These are phyloP conservation scores for Fusarium pseudocircinatum DNA, from an alignment of 2,329 filamentous ascomycete species.

Conservation along the genomic window DNA sequence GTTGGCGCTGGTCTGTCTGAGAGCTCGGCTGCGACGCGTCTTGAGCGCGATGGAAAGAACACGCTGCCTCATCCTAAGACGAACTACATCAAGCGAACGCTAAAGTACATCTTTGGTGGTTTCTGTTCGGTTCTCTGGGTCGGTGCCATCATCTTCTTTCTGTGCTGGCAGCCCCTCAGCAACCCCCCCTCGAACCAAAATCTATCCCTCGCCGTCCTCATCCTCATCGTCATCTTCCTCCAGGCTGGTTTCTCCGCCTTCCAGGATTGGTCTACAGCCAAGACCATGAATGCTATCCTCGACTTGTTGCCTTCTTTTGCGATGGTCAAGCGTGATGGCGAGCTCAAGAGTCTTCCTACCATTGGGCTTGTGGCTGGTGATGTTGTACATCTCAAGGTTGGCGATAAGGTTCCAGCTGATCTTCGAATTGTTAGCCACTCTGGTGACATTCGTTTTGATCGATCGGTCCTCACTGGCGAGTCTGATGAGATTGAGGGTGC, in stretches of 20 bases:
- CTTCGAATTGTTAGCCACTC: slow-evolving; percentile 54
- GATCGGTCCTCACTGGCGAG: slow-evolving; percentile 55
- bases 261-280: slow-evolving; percentile 58
- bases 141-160: slow-evolving; percentile 58
- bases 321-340: slow-evolving; percentile 56
- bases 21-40: slow-evolving; percentile 45
- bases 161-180: slow-evolving; percentile 59
- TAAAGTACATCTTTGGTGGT: slow-evolving; percentile 57
- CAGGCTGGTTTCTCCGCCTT: slow-evolving; percentile 59
- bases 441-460: slow-evolving; percentile 55
- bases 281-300: slow-evolving; percentile 59
- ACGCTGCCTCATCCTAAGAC: slow-evolving; percentile 53
- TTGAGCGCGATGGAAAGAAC: slow-evolving; percentile 55
- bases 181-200: slow-evolving; percentile 55
- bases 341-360: slow-evolving; percentile 52
- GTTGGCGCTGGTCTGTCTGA: slow-evolving; percentile 49
- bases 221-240: slow-evolving; percentile 58
- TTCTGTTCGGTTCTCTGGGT: slow-evolving; percentile 60
- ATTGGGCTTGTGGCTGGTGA: slow-evolving; percentile 58
- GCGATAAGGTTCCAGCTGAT: slow-evolving; percentile 60
- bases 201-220: slow-evolving; percentile 56
- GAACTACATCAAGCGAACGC: slow-evolving; percentile 54
- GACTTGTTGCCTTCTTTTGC: slow-evolving; percentile 57
- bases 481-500: slow-evolving; percentile 54
- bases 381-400: slow-evolving; percentile 56